Conservation (phyloP, 1,284 basidiomycete genomes). For the Pyrrhoderma lamaoense region DNA sequence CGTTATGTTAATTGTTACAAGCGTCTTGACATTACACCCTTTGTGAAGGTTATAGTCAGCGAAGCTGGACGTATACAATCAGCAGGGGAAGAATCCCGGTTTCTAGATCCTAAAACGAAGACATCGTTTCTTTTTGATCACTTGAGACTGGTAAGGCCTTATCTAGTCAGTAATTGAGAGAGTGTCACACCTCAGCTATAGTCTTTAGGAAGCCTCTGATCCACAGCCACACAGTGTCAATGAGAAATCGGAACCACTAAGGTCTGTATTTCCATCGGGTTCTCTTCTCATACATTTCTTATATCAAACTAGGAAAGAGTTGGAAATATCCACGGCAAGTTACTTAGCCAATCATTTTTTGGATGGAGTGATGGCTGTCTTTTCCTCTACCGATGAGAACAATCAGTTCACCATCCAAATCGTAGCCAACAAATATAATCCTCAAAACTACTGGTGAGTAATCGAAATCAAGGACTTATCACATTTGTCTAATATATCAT, state of each 20-base stretch:
- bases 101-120: slow-evolving; percentile 73
- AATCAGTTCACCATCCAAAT: slow-evolving; percentile 68
- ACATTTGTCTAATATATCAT: slow-evolving; percentile 3
- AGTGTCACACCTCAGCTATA: slow-evolving; percentile 6
- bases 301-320: slow-evolving; percentile 42
- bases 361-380: slow-evolving; percentile 67
- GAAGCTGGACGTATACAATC: slow-evolving; percentile 47
- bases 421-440: slow-evolving; percentile 91
- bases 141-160: slow-evolving; percentile 55
- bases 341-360: slow-evolving; percentile 77
- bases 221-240: slow-evolving; percentile 57
- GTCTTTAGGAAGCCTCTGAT: slow-evolving; percentile 65
- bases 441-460: slow-evolving; percentile 78
- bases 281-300: slow-evolving; percentile 23
- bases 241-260: slow-evolving; percentile 61
- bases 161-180: neutral
- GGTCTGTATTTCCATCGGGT: slow-evolving; percentile 54
- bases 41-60: slow-evolving; percentile 65
- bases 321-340: slow-evolving; percentile 59
- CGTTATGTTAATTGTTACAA: slow-evolving; percentile 7
- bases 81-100: slow-evolving; percentile 51
- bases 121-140: slow-evolving; percentile 80
- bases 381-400: slow-evolving; percentile 39
- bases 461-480: neutral
- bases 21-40: neutral